Evolutionary conservation across 2,329 filamentous ascomycete species (phyloP), one percentile per base, ranked within the genome.

Genomic region (Aspergillus vadensis): DNA sequence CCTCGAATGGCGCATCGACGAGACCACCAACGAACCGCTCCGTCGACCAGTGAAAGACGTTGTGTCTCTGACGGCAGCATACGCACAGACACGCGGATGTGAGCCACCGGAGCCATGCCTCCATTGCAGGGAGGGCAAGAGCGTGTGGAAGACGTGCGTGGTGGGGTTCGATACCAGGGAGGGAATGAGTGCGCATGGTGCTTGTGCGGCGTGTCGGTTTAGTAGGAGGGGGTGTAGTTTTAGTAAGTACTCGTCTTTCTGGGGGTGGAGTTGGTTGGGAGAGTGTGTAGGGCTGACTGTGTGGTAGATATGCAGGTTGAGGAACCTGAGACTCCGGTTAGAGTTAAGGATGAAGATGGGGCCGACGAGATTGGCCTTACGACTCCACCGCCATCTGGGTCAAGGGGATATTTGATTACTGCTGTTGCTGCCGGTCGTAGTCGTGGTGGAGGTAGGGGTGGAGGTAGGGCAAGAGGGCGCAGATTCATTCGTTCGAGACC

Each of bases 181-280:
- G 25, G 47, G 27, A 1, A 23, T 43, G 14, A 55, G 50, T 36
- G 5, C 55, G 21, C 27, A 54, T 36, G 55, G 61, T 5, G 23
- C 36, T 6, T 63, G 61, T 15, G 43, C 61, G 6, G 58, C 55
- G 9, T 61, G 61, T 48, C 59, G 55, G 0, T 63, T 44, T 36
- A 58, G 58, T 23, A 23, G 61, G 27, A 41, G 58, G 1, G 27
- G 54, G 7, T 50, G 47, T 27, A 50, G 15, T 10, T n/a, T 50
- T 5, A 30, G 47, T 50, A n/a, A 17, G 47, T 48, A 17, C 2
- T 50, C 1, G 4, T 30, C 17, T 49, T 9, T 9, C 7, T 19
- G 7, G 9, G 10, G 15, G 10, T 10, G 10, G 27, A 4, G n/a
- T n/a, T n/a, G n/a, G n/a, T n/a, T n/a, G 12, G 12, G n/a, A 19